A percentile compares a stretch with the other conserved stretches of the same genome.
These are phyloP conservation scores for Chrysanthemum makinoi DNA, from an alignment of 129 eudicot genomes.

Conservation along the genomic window DNA sequence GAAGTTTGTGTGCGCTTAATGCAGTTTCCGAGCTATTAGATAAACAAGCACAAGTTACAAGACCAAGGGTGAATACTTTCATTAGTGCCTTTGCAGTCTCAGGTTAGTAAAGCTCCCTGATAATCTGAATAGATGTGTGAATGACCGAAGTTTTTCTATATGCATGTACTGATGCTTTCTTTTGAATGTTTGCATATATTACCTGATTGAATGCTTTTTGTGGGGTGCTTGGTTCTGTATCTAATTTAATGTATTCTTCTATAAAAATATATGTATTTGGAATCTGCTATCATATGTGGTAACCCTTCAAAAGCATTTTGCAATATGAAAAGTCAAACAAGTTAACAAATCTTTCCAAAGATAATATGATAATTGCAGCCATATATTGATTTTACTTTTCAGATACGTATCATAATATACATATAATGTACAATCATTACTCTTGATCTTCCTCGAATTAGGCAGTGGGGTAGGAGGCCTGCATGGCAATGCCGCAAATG, in stretches of 20 bases:
- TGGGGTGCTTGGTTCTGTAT: conserved; percentile 6
- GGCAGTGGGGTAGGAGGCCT: conserved; percentile 33
- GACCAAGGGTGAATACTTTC: background rate
- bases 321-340: background rate
- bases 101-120: conserved; percentile 5
- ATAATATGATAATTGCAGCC: background rate
- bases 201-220: background rate
- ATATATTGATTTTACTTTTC: background rate
- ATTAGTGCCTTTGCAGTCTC: background rate
- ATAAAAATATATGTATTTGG: background rate
- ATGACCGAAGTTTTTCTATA: background rate
- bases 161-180: background rate
- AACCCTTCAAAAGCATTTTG: conserved; percentile 4
- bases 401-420: conserved; percentile 1
- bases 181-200: background rate
- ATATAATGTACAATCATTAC: conserved; percentile 6
- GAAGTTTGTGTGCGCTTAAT: background rate
- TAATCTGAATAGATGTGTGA: conserved; percentile 1
- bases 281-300: background rate
- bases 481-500: conserved; percentile 36
- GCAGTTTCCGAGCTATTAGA: background rate
- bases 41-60: conserved; percentile 8
- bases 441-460: background rate
- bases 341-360: background rate
- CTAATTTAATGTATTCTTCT: conserved; percentile 2